Base-by-base conservation (phyloP, 768 basidiomycete species). In the Neoboletus magnificus region DNA sequence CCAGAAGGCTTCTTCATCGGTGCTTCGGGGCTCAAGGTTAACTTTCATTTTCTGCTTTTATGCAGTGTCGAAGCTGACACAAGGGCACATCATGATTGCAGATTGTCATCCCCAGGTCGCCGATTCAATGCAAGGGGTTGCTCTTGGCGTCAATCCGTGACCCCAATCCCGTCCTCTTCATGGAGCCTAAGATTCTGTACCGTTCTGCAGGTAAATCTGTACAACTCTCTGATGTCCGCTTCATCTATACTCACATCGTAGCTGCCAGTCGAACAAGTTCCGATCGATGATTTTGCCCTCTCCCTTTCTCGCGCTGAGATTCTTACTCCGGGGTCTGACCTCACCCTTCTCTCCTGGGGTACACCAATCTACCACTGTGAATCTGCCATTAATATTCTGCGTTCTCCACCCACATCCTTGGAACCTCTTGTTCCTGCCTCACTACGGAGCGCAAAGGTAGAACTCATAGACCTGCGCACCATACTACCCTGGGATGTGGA, bases 1-100 rank as follows among this genome's bases (percentile, higher is more conserved):
- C 94, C 94, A 4, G 95, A 98, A 71, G 93, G 89, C 1, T 98
- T 87, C 74, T 98, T 98, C 70, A 81, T 96, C 77, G 93, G 89
- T 33, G 93, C 91, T 9, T 76, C 91, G 0, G 94, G 94, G 1
- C 67, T 98, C 40, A 97, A 97, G 79, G 93, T 90, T 54, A 15
- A 56, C 35, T 30, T 23, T 25, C 8, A 10, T 33, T 57, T 9
- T 20, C 16, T 43, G 3, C 27, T 36, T 42, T 36, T 37, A 36
- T 10, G 8, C 37, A n/a, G 16, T 33, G 6, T 22, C 27, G 41
- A 44, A 39, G 10, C 33, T 51, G 36, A 63, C 41, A 22, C 18
- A 13, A 5, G 43, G 18, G 18, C 10, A 16, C 32, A 30, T 36
- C 56, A 33, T 41, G 50, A 25, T 22, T 48, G 32, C 52, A 76